Base-by-base conservation (phyloP, 495 filamentous ascomycete genomes). In the Penicillium antarcticum region DNA sequence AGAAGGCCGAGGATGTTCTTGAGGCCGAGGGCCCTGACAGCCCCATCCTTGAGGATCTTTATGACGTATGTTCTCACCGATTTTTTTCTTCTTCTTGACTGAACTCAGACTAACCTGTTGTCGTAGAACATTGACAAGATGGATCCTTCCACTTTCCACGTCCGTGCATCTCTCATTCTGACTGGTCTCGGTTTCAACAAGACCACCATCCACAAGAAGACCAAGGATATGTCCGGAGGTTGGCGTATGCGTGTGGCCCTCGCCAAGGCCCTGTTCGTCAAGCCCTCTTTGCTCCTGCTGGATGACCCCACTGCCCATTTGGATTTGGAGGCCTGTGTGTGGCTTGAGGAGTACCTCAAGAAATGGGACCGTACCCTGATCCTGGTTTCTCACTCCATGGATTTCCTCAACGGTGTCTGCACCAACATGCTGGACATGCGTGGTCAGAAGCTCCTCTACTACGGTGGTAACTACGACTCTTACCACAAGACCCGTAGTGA, bases 171-270 rank as follows among this genome's bases (percentile, higher is more conserved):
- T 21, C 84, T 96, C 56, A 99, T 99, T 70, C 69, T 99, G 54
- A 99, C 94, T 36, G 94, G 94, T 92, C 88, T 99, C 36, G 94
- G 94, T 54, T 99, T 99, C 81, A 96, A 97, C 84, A 96, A 97
- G 76, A 70, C 58, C 24, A 99, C 94, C 26, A 97, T 99, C 65
- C 77, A 92, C 70, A 99, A 99, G 82, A 95, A 89, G 81, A 99
- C 94, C 55, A 99, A 96, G 83, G 94, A 99, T 65, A 99, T 99
- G 94, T 99, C 94, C 57, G 94, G 94, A 87, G 94, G 94, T 55
- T 99, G 94, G 94, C 84, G 95, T 77, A 99, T 99, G 94, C 88
- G 94, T 81, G 94, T 99, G 24, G 94, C 94, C 29, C 83, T 99
- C 35, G 94, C 80, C 61, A 99, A 97, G 80, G 95, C 94, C 24